phyloP scores from a whole-genome alignment of 2,329 filamentous ascomycete species.

The Trichoderma harzianum region DNA sequence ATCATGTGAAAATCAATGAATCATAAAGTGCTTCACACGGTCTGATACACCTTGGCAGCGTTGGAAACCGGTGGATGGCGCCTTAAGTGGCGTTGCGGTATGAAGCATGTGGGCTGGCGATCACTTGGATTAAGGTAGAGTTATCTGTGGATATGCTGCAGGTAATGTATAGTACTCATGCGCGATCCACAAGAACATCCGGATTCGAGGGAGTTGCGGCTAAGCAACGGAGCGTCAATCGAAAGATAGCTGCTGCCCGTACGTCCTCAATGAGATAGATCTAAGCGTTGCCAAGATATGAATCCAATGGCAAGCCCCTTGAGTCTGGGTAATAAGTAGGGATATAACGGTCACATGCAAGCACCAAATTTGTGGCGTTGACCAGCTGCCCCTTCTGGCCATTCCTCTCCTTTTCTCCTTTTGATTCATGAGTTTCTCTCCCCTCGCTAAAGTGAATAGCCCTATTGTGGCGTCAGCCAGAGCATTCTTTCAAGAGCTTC shows the following conservation, averaged over 20 bases:
- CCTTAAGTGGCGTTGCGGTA: slow-evolving; percentile 2
- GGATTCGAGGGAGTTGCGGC: not conserved
- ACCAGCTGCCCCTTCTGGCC: not conserved
- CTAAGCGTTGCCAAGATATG: not conserved
- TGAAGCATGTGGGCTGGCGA: slow-evolving; percentile 2
- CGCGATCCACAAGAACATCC: not conserved
- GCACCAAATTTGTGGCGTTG: no score
- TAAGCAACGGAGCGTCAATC: not conserved
- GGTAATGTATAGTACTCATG: not conserved
- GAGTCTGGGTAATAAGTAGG: not conserved
- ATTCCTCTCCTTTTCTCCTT: not conserved
- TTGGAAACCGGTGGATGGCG: not conserved
- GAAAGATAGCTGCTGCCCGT: not conserved
- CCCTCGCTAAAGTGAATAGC: not conserved
- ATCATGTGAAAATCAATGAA: not conserved
- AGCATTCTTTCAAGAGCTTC: not conserved
- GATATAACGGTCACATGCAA: not conserved
- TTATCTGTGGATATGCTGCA: not conserved
- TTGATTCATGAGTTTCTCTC: not conserved
- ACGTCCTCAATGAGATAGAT: not conserved
- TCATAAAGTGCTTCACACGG: slow-evolving; percentile 5
- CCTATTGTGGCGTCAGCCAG: not conserved
- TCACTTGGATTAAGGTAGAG: not conserved
- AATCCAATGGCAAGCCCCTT: not conserved
- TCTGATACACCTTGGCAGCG: not conserved